A percentile compares a stretch with the other conserved stretches of the same genome.
These are phyloP conservation scores for Zalaria sp. DNA, from an alignment of 2,329 filamentous ascomycete genomes.

Conservation along the genomic window DNA sequence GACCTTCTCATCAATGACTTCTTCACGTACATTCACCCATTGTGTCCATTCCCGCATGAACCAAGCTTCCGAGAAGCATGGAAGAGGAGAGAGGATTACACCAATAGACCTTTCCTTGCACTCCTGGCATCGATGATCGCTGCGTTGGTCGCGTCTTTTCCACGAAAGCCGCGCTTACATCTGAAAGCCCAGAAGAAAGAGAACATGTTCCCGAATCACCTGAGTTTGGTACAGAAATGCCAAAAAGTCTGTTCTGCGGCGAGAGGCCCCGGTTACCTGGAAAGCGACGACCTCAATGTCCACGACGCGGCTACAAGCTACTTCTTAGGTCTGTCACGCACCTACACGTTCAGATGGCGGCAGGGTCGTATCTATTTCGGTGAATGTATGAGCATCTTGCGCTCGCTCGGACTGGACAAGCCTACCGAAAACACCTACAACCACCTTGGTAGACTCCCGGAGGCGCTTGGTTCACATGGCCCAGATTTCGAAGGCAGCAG, in stretches of 20 bases:
- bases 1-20: slow-evolving; percentile 64
- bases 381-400: slow-evolving; percentile 56
- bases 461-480: slow-evolving; percentile 21
- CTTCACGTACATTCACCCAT: slow-evolving; percentile 68
- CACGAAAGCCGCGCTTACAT: slow-evolving; percentile 54
- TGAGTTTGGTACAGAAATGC: slow-evolving; percentile 57
- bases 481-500: slow-evolving; percentile 20
- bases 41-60: slow-evolving; percentile 66
- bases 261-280: slow-evolving; percentile 45
- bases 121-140: slow-evolving; percentile 63
- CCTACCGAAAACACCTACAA: slow-evolving; percentile 31
- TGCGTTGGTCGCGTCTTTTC: slow-evolving; percentile 60
- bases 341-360: slow-evolving; percentile 55
- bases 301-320: slow-evolving; percentile 62
- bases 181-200: slow-evolving; percentile 53
- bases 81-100: slow-evolving; percentile 50
- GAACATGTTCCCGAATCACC: slow-evolving; percentile 52
- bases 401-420: slow-evolving; percentile 52
- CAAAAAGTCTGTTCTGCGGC: slow-evolving; percentile 54
- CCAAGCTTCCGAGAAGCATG: slow-evolving; percentile 61
- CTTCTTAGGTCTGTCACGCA: slow-evolving; percentile 52
- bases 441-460: slow-evolving; percentile 20
- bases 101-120: slow-evolving; percentile 52
- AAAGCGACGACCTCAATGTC: slow-evolving; percentile 38
- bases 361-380: slow-evolving; percentile 56